These are phyloP conservation scores for Phytopythium delawarense DNA, from an alignment of 352 stramenopile species.

Conservation along the genomic window DNA sequence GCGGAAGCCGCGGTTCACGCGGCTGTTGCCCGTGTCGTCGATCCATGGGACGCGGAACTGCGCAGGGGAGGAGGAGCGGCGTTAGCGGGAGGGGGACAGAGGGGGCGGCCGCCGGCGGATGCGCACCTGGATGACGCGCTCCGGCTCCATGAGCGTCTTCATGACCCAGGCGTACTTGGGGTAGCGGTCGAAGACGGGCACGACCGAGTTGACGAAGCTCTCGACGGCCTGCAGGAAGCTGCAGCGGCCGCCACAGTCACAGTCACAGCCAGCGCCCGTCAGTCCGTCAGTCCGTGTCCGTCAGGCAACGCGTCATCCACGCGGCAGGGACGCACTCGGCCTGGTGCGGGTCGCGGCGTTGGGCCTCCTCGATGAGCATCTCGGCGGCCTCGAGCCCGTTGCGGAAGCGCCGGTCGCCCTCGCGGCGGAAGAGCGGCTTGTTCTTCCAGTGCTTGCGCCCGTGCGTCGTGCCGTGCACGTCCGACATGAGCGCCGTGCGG, in stretches of 20 bases:
- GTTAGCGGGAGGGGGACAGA: not conserved
- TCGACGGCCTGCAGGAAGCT: slow-evolving; percentile 73
- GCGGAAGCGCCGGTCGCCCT: slow-evolving; percentile 95
- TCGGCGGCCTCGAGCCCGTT: slow-evolving; percentile 95
- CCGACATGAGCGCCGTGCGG: slow-evolving; percentile 76
- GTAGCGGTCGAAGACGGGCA: slow-evolving; percentile 85
- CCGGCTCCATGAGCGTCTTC: slow-evolving; percentile 94
- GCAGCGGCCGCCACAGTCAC: not conserved
- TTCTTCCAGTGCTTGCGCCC: slow-evolving; percentile 94
- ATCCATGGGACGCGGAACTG: slow-evolving; percentile 97
- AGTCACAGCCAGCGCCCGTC: not conserved
- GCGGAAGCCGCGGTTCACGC: slow-evolving; percentile 96
- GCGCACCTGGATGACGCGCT: slow-evolving; percentile 83
- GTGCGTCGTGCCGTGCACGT: slow-evolving; percentile 85
- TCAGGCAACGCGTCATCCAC: not conserved
- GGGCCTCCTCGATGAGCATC: slow-evolving; percentile 87
- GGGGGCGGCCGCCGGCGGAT: too few species aligned
- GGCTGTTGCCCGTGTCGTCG: slow-evolving; percentile 93
- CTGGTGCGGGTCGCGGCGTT: slow-evolving; percentile 77
- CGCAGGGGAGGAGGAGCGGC: slow-evolving; percentile 7
- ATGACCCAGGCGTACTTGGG: slow-evolving; percentile 89
- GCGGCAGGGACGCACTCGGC: slow-evolving; percentile 7
- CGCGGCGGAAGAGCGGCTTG: slow-evolving; percentile 95
- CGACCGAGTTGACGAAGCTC: slow-evolving; percentile 79
- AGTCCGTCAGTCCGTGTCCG: not conserved